Conservation (phyloP, 257 asterid species). For the Solanum corneliomulleri region DNA sequence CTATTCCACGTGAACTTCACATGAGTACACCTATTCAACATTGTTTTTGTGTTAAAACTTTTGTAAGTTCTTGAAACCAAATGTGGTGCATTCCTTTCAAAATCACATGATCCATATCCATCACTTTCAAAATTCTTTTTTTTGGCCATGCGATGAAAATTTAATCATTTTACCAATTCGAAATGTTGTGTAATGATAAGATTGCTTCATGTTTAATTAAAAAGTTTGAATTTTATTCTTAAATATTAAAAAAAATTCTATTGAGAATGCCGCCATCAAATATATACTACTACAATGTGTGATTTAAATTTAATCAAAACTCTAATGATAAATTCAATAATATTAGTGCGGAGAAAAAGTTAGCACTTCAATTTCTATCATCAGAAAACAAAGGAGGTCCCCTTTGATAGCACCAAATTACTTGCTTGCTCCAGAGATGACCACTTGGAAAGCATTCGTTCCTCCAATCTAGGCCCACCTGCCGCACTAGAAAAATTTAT, state of each 20-base stretch:
- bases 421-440: slow-evolving; percentile 8
- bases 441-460: slow-evolving; percentile 28
- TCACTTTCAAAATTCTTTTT: background rate
- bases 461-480: background rate
- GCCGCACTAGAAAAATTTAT: background rate
- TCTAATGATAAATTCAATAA: no score
- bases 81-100: background rate
- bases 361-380: background rate
- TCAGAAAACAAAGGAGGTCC: background rate
- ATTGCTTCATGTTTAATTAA: no score
- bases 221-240: no score
- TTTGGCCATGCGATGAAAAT: background rate
- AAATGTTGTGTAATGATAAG: background rate
- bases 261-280: accelerated
- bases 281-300: accelerated
- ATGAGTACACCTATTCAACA: slow-evolving; percentile 5
- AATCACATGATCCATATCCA: background rate
- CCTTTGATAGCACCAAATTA: slow-evolving; percentile 14
- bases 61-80: background rate
- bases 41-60: background rate
- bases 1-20: slow-evolving; percentile 23
- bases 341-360: background rate
- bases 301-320: no score
- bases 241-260: no score
- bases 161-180: background rate